A percentile compares a stretch with the other conserved stretches of the same genome.
Conservation (phyloP, 805 yeast species). For the Wickerhamiella occidentalis region DNA sequence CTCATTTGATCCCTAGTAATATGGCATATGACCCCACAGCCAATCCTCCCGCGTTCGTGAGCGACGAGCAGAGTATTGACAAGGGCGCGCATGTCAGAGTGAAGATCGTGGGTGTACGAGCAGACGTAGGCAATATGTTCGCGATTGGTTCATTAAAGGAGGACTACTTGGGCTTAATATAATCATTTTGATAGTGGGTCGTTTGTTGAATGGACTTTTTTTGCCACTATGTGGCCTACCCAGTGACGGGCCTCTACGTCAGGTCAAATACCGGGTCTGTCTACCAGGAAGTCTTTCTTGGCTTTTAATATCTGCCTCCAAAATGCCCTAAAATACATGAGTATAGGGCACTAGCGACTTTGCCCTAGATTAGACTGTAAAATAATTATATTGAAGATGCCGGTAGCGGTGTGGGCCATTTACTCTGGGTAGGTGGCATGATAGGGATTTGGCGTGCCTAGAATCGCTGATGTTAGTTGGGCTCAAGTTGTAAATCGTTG, state of each 20-base stretch:
- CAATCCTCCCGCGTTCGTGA: conserved; percentile 95
- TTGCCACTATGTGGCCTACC: too few species aligned
- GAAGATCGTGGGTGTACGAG: conserved; percentile 92
- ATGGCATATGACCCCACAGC: conserved; percentile 90
- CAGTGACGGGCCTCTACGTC: too few species aligned
- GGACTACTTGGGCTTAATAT: conserved; percentile 85
- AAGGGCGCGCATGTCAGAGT: conserved; percentile 89
- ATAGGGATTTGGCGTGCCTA: too few species aligned
- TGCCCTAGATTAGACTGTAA: neutral
- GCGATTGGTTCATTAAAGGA: conserved; percentile 98
- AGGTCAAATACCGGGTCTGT: too few species aligned
- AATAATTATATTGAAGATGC: neutral
- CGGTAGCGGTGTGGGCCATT: too few species aligned
- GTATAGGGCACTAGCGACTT: neutral
- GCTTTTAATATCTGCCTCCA: neutral
- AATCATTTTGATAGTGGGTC: conserved; percentile 7
- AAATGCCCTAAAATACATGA: neutral
- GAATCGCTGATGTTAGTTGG: too few species aligned
- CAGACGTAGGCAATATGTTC: conserved; percentile 93
- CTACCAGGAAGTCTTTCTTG: neutral
- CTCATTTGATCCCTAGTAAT: conserved; percentile 88
- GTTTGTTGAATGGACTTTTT: neutral
- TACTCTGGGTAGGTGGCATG: too few species aligned
- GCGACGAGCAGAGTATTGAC: conserved; percentile 88
- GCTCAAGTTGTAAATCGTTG: too few species aligned